These are phyloP conservation scores for Picea mariana DNA, from an alignment of 83 land plant genomes.

Conservation along the genomic window DNA sequence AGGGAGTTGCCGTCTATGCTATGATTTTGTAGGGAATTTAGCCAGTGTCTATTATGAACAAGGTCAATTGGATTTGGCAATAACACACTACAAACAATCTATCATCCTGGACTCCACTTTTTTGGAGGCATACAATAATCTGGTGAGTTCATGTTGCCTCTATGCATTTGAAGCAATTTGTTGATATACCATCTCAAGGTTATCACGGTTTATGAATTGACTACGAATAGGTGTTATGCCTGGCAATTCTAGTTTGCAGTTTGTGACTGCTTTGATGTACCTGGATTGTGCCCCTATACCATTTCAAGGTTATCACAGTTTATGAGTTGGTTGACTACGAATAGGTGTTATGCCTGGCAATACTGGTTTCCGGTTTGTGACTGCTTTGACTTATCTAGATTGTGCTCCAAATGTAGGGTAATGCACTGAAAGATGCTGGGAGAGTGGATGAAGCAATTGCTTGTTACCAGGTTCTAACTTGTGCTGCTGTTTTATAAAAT, in stretches of 20 bases:
- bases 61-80: constrained; percentile 92
- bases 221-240: too few relatives aligned
- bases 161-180: too few relatives aligned
- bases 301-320: too few relatives aligned
- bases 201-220: too few relatives aligned
- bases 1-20: constrained; percentile 5
- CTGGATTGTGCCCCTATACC: not conserved
- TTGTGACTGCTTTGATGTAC: not conserved
- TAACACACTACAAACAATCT: constrained; percentile 91
- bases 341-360: too few relatives aligned
- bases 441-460: constrained; percentile 91
- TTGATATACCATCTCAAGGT: not conserved
- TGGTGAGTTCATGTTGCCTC: constrained; percentile 45
- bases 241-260: not conserved
- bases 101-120: constrained; percentile 73
- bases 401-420: constrained; percentile 57
- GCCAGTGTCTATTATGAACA: constrained; percentile 94
- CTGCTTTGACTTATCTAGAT: not conserved
- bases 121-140: constrained; percentile 97
- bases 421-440: constrained; percentile 94
- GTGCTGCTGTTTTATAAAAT: not conserved
- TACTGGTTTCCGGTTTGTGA: not conserved
- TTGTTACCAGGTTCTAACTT: constrained; percentile 75
- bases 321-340: too few relatives aligned
- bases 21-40: constrained; percentile 75